Conservation (phyloP, 441 rosid species). For the Metrosideros polymorpha region DNA sequence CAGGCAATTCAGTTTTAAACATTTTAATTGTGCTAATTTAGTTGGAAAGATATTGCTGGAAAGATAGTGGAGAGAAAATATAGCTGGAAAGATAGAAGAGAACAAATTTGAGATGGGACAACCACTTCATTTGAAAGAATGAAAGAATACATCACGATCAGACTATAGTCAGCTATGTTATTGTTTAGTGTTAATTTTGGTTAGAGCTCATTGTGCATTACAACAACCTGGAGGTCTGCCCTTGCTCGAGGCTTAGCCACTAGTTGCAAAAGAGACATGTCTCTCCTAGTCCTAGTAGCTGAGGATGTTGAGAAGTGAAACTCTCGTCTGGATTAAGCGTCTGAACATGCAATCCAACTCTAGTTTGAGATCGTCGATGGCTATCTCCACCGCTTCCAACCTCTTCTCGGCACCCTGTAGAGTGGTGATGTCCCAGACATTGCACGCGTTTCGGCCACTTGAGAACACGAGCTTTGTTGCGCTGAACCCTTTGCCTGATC, state of each 20-base stretch:
- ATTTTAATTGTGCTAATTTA: too few species aligned
- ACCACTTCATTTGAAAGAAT: background rate
- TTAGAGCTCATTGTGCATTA: background rate
- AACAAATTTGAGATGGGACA: background rate
- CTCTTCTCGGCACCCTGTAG: constrained; percentile 51
- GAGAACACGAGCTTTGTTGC: background rate
- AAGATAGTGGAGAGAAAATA: background rate
- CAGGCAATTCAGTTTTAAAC: too few species aligned
- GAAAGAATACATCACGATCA: background rate
- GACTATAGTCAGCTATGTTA: background rate
- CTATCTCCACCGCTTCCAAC: constrained; percentile 57
- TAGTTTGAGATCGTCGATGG: constrained; percentile 51
- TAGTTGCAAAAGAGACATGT: background rate
- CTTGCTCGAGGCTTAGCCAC: background rate
- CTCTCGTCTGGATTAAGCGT: constrained; percentile 68
- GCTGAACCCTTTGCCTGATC: constrained; percentile 19
- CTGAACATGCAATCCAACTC: constrained; percentile 57
- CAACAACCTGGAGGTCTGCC: background rate
- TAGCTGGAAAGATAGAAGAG: background rate
- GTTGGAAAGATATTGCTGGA: too few species aligned
- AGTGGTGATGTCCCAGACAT: constrained; percentile 32
- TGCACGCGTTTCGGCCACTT: constrained; percentile 7
- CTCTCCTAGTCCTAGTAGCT: constrained; percentile 26
- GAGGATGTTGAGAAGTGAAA: constrained; percentile 58
- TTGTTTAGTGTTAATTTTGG: background rate